Base-by-base conservation (phyloP, 345 rosid species). In the Rhizophora apiculata region DNA sequence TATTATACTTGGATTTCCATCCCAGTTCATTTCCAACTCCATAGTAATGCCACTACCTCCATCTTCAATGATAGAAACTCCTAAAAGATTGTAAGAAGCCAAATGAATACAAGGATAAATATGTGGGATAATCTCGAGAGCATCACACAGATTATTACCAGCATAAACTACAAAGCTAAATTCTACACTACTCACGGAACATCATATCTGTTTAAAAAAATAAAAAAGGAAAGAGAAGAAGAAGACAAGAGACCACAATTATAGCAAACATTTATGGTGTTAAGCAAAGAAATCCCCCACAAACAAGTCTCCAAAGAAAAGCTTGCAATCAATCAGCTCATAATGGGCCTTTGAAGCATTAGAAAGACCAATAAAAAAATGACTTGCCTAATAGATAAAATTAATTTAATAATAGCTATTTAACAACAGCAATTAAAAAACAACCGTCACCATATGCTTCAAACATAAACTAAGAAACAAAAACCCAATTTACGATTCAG, bases 21-120 rank as follows among this genome's bases (percentile, higher is more conserved):
- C 81, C 81, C 81, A 77, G 20, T 68, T 77, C 81, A 77, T 68
- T 77, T 77, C 81, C 81, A 77, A 68, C 76, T 77, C 81, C 81
- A 77, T 72, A 6, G 81, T 77, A 20, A 77, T 64, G 62, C 77
- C 74, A 68, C 39, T 65, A 26, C 67, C 65, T 15, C 63, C 77
- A 64, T 65, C 73, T 72, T 77, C 81, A 46, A 77, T 59, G 66
- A 77, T 64, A 51, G 77, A 72, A 72, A 77, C 70, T 46, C 81
- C 81, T 77, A 64, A 22, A 77, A 32, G 52, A 30, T 56, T 31
- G 27, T 65, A 37, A 76, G 75, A 60, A 39, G 58, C n/a, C 18
- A 43, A 43, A 43, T 46, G 30, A 36, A 29, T 21, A 22, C 16
- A 6, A 68, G 26, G 22, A 31, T 34, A 32, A 59, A 63, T 8